A percentile compares a stretch with the other conserved stretches of the same genome.
Conservation (phyloP, 1,284 basidiomycete genomes). For the Pseudozyma tsukubaensis region DNA sequence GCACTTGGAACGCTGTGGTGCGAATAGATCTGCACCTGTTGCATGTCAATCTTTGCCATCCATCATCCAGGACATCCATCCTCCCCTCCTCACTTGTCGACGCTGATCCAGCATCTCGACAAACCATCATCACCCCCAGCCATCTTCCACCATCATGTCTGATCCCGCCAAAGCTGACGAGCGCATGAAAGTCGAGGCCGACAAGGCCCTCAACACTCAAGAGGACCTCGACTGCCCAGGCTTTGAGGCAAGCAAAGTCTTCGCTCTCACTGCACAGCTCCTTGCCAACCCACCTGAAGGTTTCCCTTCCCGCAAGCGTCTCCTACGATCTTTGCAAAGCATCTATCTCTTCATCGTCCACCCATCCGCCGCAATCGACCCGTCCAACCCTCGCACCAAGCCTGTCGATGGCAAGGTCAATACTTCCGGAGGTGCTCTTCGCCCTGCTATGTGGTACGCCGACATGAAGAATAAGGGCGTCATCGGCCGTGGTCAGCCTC, state of each 20-base stretch:
- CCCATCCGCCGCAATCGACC: conserved; percentile 52
- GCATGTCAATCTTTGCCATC: too few relatives aligned
- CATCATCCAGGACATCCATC: neutral
- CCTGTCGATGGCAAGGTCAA: conserved; percentile 36
- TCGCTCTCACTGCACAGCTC: conserved; percentile 58
- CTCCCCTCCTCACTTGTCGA: too few relatives aligned
- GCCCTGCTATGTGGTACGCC: conserved; percentile 59
- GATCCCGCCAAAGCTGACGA: conserved; percentile 27
- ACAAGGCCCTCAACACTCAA: conserved; percentile 48
- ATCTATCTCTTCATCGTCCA: conserved; percentile 65
- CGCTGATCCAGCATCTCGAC: neutral
- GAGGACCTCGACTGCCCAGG: conserved; percentile 55
- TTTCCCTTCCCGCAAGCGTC: conserved; percentile 54
- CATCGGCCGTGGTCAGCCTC: conserved; percentile 60
- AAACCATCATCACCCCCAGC: neutral
- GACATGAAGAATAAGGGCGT: conserved; percentile 50
- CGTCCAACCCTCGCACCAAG: conserved; percentile 59
- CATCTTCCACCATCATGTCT: conserved; percentile 6
- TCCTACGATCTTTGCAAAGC: conserved; percentile 54
- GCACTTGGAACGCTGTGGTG: neutral
- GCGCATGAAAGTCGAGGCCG: conserved; percentile 50
- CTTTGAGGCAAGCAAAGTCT: conserved; percentile 61
- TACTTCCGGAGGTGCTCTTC: conserved; percentile 58
- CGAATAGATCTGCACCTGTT: too few relatives aligned
- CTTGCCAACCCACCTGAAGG: conserved; percentile 52